phyloP scores from a whole-genome alignment of 2,329 filamentous ascomycete species.

The Cordyceps pruinosa region DNA sequence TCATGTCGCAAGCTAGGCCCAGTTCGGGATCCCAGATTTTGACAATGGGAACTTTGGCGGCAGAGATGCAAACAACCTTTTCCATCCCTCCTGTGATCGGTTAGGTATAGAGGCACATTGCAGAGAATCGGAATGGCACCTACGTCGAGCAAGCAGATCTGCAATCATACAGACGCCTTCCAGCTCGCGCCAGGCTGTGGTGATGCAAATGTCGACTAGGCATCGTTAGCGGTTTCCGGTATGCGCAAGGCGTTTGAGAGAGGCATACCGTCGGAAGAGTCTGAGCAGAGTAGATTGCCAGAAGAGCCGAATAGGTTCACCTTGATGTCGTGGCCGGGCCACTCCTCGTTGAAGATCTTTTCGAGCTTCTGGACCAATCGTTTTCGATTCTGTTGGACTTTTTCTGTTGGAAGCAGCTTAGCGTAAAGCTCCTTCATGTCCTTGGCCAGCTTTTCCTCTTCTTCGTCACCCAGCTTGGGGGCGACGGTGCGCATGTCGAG shows the following conservation, averaged over 20 bases:
- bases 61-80: constrained; percentile 87
- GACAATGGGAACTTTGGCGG: constrained; percentile 95
- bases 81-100: constrained; percentile 79
- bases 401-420: constrained; percentile 71
- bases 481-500: constrained; percentile 67
- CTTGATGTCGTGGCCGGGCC: constrained; percentile 83
- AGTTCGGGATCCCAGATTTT: constrained; percentile 98
- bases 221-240: constrained; percentile 24
- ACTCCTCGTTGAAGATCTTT: constrained; percentile 79
- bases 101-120: constrained; percentile 25
- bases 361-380: constrained; percentile 83
- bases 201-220: constrained; percentile 94
- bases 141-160: constrained; percentile 77
- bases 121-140: constrained; percentile 28
- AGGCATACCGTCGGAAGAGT: constrained; percentile 79
- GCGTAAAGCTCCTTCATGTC: constrained; percentile 85
- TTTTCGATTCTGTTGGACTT: constrained; percentile 68
- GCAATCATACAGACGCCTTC: constrained; percentile 89
- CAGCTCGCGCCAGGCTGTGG: constrained; percentile 78
- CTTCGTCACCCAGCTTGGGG: constrained; percentile 60
- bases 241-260: background rate
- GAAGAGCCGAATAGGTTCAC: constrained; percentile 98
- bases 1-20: constrained; percentile 88
- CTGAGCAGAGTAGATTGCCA: constrained; percentile 88
- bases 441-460: constrained; percentile 66